Conservation (phyloP, 2,329 filamentous ascomycete species). For the Penicillium verrucosum region DNA sequence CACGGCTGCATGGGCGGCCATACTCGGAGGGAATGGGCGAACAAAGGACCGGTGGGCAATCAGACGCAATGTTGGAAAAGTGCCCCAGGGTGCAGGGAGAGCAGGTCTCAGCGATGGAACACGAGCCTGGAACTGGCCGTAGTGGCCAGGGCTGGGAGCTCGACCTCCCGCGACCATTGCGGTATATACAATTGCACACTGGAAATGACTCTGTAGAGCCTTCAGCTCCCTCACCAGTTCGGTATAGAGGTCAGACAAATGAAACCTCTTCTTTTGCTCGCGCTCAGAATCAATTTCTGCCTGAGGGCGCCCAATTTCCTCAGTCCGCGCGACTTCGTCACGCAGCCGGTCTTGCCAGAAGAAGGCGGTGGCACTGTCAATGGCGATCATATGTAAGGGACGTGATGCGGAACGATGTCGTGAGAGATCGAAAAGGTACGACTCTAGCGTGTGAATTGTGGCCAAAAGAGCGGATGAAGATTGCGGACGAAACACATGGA, state of each 20-base stretch:
- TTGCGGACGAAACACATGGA: slow-evolving; percentile 58
- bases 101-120: slow-evolving; percentile 32
- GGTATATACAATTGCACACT: slow-evolving; percentile 42
- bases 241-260: slow-evolving; percentile 31
- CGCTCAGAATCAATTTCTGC: slow-evolving; percentile 31
- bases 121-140: slow-evolving; percentile 14
- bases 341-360: slow-evolving; percentile 51
- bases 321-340: slow-evolving; percentile 42
- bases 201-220: slow-evolving; percentile 36
- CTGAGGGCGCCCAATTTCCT: slow-evolving; percentile 33
- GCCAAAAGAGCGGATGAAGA: slow-evolving; percentile 50
- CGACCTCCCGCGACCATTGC: slow-evolving; percentile 26
- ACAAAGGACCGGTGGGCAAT: slow-evolving; percentile 37
- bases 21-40: slow-evolving; percentile 35
- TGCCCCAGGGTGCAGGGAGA: slow-evolving; percentile 40
- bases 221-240: slow-evolving; percentile 33
- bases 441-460: slow-evolving; percentile 47
- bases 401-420: slow-evolving; percentile 48
- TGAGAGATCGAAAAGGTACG: slow-evolving; percentile 48
- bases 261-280: slow-evolving; percentile 27
- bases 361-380: slow-evolving; percentile 57
- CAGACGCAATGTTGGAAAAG: slow-evolving; percentile 38
- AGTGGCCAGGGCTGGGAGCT: slow-evolving; percentile 15
- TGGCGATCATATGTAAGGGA: slow-evolving; percentile 49
- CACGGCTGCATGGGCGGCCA: slow-evolving; percentile 33